These are phyloP conservation scores for Taiozyma sp. DNA, from an alignment of 1,139 yeast genomes.

Conservation along the genomic window DNA sequence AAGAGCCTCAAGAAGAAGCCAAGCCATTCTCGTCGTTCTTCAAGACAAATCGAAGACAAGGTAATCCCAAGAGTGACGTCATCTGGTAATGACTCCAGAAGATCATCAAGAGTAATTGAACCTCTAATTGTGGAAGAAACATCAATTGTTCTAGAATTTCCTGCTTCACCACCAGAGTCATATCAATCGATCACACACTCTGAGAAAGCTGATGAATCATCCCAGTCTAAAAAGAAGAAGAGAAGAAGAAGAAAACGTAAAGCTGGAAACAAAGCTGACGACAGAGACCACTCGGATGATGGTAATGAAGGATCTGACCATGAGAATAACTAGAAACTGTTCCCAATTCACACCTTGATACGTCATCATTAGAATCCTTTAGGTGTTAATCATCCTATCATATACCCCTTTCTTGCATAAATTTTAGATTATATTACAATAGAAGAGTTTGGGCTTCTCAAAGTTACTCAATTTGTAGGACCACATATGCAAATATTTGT, in stretches of 20 bases:
- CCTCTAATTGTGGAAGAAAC: neutral
- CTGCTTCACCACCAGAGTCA: neutral
- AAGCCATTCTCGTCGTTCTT: constrained; percentile 5
- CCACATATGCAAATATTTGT: neutral
- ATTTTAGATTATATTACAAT: neutral
- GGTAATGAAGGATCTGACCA: neutral
- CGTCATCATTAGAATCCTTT: neutral
- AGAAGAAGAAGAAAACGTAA: neutral
- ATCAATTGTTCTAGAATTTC: neutral
- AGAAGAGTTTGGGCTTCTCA: neutral
- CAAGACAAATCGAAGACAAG: constrained; percentile 2
- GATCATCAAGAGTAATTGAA: constrained; percentile 3
- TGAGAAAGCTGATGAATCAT: neutral
- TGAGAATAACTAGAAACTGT: neutral
- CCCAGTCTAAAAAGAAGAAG: neutral
- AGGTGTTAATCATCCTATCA: neutral
- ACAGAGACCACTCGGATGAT: neutral
- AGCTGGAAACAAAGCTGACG: neutral
- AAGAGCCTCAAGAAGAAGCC: constrained; percentile 1
- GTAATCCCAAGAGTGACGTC: neutral
- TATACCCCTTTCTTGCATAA: neutral
- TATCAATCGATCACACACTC: neutral
- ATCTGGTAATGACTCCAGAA: neutral
- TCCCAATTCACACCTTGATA: neutral
- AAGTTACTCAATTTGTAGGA: neutral